Base-by-base conservation (phyloP, 1,284 basidiomycete species). In the Fistulina hepatica region DNA sequence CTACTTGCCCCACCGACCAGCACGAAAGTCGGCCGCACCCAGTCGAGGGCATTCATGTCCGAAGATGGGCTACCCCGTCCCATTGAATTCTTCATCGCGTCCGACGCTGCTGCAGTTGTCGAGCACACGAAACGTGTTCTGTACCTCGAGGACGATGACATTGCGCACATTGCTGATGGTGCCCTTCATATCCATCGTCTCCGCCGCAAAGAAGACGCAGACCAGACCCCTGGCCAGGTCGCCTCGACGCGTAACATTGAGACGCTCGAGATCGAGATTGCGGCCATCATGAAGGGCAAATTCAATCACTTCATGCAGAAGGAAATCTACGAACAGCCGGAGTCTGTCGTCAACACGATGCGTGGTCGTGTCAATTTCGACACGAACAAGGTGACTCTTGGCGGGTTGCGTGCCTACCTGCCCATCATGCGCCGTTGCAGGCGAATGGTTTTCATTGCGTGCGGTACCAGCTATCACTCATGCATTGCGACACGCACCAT, bases 261-360 rank as follows among this genome's bases (percentile, higher is more conserved):
- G 70, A 97, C 93, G 12, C 81, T 99, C 54, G 95, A 98, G 66
- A 83, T 98, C 53, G 95, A 99, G 63, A 80, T 99, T 35, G 95
- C 94, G 24, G 95, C 95, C 53, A 98, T 99, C 69, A 98, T 98
- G 95, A 98, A 98, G 76, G 95, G 95, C 58, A 90, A 92, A 60
- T 98, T 97, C 59, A 90, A 94, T 59, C 93, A 95, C 63, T 99
- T 99, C 64, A 98, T 99, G 95, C 94, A 98, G 63, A 98, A 99
- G 71, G 95, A 99, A 64, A 98, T 99, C 56, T 98, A 95, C 73
- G 95, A 99, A 61, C 95, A 99, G 65, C 95, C 94, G 44, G 95
- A 99, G 58, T 97, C 92, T 33, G 95, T 98, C 50, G 91, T 98
- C 64, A 99, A 99, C 76, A 99, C 95, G 37, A 99, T 99, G 95